Conservation (phyloP, 192 early-diverging fungal genomes). For the Backusella liffmaniae region DNA sequence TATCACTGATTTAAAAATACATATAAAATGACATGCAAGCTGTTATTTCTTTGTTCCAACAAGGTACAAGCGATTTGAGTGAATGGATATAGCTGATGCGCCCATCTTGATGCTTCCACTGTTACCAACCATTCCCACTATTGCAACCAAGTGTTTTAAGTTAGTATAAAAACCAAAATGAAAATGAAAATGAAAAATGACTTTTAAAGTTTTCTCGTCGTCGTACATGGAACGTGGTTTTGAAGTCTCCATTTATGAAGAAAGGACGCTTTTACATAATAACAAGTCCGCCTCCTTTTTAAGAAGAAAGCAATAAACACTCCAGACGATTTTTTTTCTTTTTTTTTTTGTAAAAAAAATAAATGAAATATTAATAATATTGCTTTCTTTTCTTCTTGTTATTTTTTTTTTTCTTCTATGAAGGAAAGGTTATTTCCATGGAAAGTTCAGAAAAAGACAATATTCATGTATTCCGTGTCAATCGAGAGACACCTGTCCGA, state of each 20-base stretch:
- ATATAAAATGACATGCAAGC: background rate
- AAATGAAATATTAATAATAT: background rate
- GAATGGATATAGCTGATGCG: too few species aligned
- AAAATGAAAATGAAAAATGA: too few species aligned
- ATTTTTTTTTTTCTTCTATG: background rate
- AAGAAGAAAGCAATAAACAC: background rate
- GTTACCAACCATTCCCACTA: too few species aligned
- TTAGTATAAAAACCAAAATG: too few species aligned
- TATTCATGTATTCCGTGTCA: constrained; percentile 22
- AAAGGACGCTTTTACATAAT: background rate
- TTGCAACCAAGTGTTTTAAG: too few species aligned
- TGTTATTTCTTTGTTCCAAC: background rate
- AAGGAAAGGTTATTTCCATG: background rate
- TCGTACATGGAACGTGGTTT: background rate
- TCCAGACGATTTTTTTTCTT: background rate
- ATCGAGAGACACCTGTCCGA: background rate
- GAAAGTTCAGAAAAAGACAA: background rate
- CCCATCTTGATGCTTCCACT: too few species aligned
- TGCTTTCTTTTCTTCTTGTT: background rate
- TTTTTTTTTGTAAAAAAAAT: background rate
- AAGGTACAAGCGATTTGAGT: too few species aligned
- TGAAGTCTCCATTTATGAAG: background rate
- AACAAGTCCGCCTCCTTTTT: background rate
- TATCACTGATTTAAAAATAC: too few species aligned
- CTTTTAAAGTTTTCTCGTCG: background rate